Evolutionary conservation across 1,139 yeast species (phyloP), one percentile per base, ranked within the genome.

Genomic region (Lodderomyces jiufengensis): DNA sequence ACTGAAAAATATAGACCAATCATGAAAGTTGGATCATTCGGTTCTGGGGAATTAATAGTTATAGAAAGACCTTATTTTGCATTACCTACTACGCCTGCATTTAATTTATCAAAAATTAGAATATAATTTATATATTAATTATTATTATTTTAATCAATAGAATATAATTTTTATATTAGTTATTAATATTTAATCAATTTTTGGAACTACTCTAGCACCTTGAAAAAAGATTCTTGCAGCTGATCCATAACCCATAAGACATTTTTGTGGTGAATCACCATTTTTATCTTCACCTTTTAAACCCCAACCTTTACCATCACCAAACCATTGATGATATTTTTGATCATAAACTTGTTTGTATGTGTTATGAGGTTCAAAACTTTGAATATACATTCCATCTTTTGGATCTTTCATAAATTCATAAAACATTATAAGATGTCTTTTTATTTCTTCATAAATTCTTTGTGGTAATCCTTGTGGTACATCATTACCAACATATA

Each of bases 1-100:
- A 81, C 94, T 3, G 74, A 74, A 34, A 85, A 85, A 52, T 90
- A 86, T 58, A 75, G 83, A 48, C 87, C 94, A 13, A 65, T 90
- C 31, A 63, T 90, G 44, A 71, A 65, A 46, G 92, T 81, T 6
- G 81, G 70, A 24, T 59, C 66, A 27, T 63, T 87, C 38, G 78
- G 76, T 10, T 60, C 66, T 2, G 68, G 68, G 9, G 88, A 84
- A 50, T 58, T 90, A 33, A 73, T 83, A 5, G 76, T 90, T 26
- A 75, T 87, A 32, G 97, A 90, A 58, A 75, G 92, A 55, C 94
- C 95, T 11, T 68, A 74, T 36, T 74, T 74, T 52, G 73, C 77
- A 28, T 64, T 80, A 46, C 75, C 83, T 28, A 44, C 53, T 3
- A 74, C 80, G 22, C 82, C 92, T 32, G 95, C 95, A 37, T 87